phyloP scores from a whole-genome alignment of 2,329 filamentous ascomycete species.

The Zymoseptoria crescenta region DNA sequence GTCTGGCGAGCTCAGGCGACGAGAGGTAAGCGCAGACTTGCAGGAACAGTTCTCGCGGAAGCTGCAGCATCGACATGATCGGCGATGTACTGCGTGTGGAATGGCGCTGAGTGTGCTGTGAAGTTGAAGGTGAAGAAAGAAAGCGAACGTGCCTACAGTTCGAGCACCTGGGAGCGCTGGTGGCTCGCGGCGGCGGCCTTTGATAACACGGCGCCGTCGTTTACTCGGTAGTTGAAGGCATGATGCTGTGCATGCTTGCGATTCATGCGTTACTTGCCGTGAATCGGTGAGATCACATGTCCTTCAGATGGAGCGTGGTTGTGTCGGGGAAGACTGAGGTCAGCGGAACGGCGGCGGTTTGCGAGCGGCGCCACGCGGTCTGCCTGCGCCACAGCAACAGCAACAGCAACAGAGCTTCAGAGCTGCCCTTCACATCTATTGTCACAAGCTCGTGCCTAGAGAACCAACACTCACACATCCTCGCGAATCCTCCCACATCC shows the following conservation, averaged over 20 bases:
- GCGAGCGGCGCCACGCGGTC: too few species aligned
- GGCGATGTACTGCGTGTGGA: background rate
- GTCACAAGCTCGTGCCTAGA: background rate
- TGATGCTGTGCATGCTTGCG: background rate
- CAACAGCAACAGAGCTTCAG: too few species aligned
- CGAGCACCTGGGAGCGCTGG: too few species aligned
- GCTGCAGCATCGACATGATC: conserved; percentile 11
- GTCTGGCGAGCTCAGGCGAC: conserved; percentile 8
- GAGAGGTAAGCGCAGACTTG: conserved; percentile 12
- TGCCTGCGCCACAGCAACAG: too few species aligned
- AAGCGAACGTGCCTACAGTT: too few species aligned
- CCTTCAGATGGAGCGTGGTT: background rate
- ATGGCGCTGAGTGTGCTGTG: too few species aligned
- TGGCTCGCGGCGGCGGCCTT: background rate
- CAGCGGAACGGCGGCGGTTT: too few species aligned
- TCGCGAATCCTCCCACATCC: background rate
- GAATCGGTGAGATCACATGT: background rate
- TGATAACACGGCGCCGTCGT: background rate
- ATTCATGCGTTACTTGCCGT: background rate
- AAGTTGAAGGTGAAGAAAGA: too few species aligned
- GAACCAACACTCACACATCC: background rate
- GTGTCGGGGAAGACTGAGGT: background rate
- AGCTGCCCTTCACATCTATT: background rate
- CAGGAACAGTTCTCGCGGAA: conserved; percentile 21
- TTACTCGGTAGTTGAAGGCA: background rate